A percentile compares a stretch with the other conserved stretches of the same genome.
Conservation (phyloP, 73 alveolate genomes). For the Symbiodinium natans region DNA sequence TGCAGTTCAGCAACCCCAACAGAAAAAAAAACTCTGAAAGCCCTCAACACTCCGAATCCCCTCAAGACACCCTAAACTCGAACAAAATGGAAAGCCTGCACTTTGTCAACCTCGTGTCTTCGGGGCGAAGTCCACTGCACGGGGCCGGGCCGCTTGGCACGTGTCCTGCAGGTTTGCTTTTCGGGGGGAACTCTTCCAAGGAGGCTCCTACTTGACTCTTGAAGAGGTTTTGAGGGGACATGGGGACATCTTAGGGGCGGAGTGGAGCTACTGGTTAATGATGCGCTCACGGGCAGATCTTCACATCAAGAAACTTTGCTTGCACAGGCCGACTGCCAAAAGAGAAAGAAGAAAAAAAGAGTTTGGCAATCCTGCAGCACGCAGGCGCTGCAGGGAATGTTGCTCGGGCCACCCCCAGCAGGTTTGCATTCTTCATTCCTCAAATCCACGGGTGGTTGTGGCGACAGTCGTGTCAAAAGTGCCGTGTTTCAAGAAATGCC, state of each 20-base stretch:
- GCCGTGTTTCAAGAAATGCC: too few relatives aligned
- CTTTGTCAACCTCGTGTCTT: not conserved
- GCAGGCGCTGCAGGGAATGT: not conserved
- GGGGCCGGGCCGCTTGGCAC: constrained; percentile 52
- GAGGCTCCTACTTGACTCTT: too few relatives aligned
- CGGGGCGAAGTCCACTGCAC: constrained; percentile 49
- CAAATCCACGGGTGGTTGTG: too few relatives aligned
- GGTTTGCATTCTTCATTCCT: not conserved
- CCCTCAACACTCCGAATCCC: too few relatives aligned
- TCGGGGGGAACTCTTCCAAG: too few relatives aligned
- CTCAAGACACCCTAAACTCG: too few relatives aligned
- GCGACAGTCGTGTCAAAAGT: too few relatives aligned
- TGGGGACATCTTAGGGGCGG: too few relatives aligned
- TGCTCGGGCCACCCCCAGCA: not conserved
- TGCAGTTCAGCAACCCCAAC: not conserved
- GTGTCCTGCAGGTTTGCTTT: not conserved
- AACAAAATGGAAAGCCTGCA: too few relatives aligned
- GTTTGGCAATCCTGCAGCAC: not conserved
- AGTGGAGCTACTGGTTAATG: too few relatives aligned
- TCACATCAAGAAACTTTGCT: not conserved
- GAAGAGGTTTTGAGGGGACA: too few relatives aligned
- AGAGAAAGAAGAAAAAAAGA: not conserved
- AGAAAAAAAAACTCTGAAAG: not conserved
- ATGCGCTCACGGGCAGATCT: too few relatives aligned
- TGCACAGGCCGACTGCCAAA: not conserved